A percentile compares a stretch with the other conserved stretches of the same genome.
These are phyloP conservation scores for Sclerotinia subarctica DNA, from an alignment of 2,329 filamentous ascomycete species.

Conservation along the genomic window DNA sequence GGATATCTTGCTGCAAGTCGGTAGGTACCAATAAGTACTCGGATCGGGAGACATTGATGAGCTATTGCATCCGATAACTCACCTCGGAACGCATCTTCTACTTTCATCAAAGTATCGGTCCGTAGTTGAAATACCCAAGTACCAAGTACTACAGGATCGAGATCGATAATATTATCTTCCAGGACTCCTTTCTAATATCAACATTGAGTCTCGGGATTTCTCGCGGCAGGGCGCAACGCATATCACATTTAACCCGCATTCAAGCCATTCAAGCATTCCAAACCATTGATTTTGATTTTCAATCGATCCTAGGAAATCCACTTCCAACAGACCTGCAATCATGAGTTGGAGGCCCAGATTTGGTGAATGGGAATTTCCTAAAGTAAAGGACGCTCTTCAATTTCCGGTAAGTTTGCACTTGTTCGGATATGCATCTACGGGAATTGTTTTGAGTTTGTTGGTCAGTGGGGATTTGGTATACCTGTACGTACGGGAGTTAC, in stretches of 20 bases:
- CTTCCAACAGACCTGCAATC: background rate
- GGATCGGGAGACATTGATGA: background rate
- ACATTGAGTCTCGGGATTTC: background rate
- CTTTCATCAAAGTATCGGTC: background rate
- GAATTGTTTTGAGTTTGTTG: background rate
- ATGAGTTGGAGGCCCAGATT: conserved; percentile 25
- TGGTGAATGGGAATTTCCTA: conserved; percentile 36
- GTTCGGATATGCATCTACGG: background rate
- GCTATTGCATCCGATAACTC: background rate
- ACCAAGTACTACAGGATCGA: background rate
- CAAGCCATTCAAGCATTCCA: background rate
- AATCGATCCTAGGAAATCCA: background rate
- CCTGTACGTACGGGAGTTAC: too few relatives aligned
- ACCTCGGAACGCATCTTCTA: background rate
- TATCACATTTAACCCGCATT: background rate
- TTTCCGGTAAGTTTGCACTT: conserved; percentile 29
- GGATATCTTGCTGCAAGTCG: background rate
- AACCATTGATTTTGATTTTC: background rate
- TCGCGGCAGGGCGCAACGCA: background rate
- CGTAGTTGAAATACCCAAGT: background rate
- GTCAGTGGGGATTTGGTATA: background rate
- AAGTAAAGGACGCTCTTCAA: conserved; percentile 32
- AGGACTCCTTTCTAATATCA: background rate
- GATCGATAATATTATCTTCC: background rate
- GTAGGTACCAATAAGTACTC: background rate